Percentiles rank a stretch among this genome's conserved stretches.
Conservation (phyloP, 352 stramenopile genomes). For the Phytophthora sansomeana region DNA sequence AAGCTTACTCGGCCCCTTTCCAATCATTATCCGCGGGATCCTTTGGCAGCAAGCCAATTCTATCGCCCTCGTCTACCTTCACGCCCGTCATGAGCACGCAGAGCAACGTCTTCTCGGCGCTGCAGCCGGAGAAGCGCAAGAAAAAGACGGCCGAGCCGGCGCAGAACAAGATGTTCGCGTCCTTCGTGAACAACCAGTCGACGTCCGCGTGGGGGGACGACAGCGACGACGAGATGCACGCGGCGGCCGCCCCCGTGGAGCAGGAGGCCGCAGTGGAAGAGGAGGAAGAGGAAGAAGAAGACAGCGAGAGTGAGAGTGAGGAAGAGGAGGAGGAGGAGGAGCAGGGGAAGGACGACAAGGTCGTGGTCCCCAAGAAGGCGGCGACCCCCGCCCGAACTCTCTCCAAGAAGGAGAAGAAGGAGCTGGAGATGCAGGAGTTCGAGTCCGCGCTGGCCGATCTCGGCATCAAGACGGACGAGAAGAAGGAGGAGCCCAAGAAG, state of each 20-base stretch:
- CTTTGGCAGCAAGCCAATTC: too few relatives aligned
- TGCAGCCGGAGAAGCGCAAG: conserved; percentile 77
- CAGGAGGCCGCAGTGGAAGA: conserved; percentile 49
- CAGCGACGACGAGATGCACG: conserved; percentile 78
- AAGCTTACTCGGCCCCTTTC: too few relatives aligned
- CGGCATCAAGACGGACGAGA: conserved; percentile 51
- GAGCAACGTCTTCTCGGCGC: conserved; percentile 55
- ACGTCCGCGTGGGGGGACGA: conserved; percentile 73
- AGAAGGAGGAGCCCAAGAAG: conserved; percentile 33
- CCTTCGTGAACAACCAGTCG: conserved; percentile 77
- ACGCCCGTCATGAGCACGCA: conserved; percentile 34
- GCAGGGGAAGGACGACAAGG: conserved; percentile 36
- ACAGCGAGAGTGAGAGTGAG: conserved; percentile 47
- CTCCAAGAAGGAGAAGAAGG: conserved; percentile 87
- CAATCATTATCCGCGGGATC: conserved; percentile 33
- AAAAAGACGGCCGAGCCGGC: conserved; percentile 51
- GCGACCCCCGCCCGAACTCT: conserved; percentile 47
- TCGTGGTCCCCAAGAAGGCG: conserved; percentile 44
- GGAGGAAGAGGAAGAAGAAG: conserved; percentile 64
- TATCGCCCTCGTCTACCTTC: too few relatives aligned
- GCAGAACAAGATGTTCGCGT: conserved; percentile 67
- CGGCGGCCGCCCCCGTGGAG: conserved; percentile 38
- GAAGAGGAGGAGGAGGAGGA: conserved; percentile 67
- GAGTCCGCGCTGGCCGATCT: conserved; percentile 71
- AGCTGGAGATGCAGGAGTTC: conserved; percentile 80